A percentile compares a stretch with the other conserved stretches of the same genome.
phyloP scores from a whole-genome alignment of 768 basidiomycete genomes.

The Paxillus ammoniavirescens region DNA sequence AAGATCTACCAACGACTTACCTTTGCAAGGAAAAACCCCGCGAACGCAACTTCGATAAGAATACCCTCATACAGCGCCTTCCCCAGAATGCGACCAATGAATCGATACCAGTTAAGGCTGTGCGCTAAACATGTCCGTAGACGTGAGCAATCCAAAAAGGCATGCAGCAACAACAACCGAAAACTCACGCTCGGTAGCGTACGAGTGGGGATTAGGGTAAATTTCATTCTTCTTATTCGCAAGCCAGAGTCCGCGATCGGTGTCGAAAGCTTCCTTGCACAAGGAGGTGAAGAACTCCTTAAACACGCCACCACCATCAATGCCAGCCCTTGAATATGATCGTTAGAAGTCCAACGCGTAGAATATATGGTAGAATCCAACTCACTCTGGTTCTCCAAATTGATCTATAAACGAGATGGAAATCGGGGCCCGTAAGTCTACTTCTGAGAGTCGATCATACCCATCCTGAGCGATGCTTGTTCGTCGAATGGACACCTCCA shows the following conservation, averaged over 20 bases:
- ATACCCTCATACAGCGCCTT: constrained; percentile 98
- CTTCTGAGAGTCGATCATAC: constrained; percentile 77
- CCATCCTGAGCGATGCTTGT: constrained; percentile 85
- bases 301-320: constrained; percentile 96
- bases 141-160: not conserved
- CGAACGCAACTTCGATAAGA: constrained; percentile 91
- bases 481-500: constrained; percentile 46
- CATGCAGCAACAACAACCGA: not conserved
- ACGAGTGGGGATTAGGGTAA: constrained; percentile 91
- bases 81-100: constrained; percentile 90
- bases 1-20: constrained; percentile 32
- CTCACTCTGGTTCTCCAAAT: constrained; percentile 82
- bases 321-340: constrained; percentile 60
- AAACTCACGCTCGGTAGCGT: constrained; percentile 79
- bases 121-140: constrained; percentile 47
- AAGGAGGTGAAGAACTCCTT: constrained; percentile 96
- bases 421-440: constrained; percentile 77
- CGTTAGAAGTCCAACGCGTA: constrained; percentile 1
- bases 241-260: constrained; percentile 92
- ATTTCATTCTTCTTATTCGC: constrained; percentile 88
- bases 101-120: constrained; percentile 88
- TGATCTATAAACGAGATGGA: constrained; percentile 93
- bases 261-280: constrained; percentile 92
- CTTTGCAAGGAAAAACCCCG: constrained; percentile 92
- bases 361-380: constrained; percentile 8